Percentiles rank a stretch among this genome's conserved stretches.
Conservation (phyloP, 257 asterid genomes). For the Paulownia fortunei region DNA sequence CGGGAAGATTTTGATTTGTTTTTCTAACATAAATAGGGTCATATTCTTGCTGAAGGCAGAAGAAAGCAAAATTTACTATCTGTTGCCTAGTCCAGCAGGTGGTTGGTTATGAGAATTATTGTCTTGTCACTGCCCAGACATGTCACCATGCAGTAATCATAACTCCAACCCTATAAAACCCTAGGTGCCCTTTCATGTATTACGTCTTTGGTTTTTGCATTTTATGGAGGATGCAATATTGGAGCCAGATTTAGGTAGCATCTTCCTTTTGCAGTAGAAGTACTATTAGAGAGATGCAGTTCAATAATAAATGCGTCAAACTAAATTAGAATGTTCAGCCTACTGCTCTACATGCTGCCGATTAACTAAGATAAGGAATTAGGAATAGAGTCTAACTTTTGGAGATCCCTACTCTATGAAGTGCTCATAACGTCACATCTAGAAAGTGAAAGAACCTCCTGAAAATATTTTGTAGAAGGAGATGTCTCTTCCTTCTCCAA, state of each 20-base stretch:
- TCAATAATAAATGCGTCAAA: constrained; percentile 29
- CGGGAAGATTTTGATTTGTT: constrained; percentile 12
- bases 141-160: constrained; percentile 45
- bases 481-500: not conserved
- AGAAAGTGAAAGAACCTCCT: constrained; percentile 25
- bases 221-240: constrained; percentile 32
- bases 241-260: constrained; percentile 35
- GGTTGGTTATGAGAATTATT: constrained; percentile 53
- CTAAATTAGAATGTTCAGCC: not conserved
- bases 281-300: constrained; percentile 6
- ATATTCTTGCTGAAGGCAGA: constrained; percentile 26
- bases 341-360: not conserved
- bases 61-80: constrained; percentile 39
- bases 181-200: constrained; percentile 21
- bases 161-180: constrained; percentile 36
- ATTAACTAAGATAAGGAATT: constrained; percentile 18
- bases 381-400: not conserved
- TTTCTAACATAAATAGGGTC: constrained; percentile 27
- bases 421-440: constrained; percentile 17
- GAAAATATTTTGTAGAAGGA: not conserved
- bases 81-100: constrained; percentile 33
- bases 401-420: not conserved
- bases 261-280: constrained; percentile 12
- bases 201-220: constrained; percentile 29
- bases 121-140: constrained; percentile 52